Conservation (phyloP, 1,139 yeast genomes). For the Kurtzmaniella quercitrusa region DNA sequence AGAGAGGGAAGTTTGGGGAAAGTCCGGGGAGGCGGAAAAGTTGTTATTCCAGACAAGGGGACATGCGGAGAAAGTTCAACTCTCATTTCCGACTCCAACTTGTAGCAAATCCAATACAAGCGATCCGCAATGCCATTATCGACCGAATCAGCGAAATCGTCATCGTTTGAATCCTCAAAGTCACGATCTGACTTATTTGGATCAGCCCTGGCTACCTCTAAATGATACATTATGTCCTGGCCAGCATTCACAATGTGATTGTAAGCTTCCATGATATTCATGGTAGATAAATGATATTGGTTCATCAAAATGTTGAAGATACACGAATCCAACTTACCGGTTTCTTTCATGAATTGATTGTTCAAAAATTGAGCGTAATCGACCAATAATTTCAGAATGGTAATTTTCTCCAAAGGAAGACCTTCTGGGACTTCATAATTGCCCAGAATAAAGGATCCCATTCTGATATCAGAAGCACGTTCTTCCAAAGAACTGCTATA, state of each 20-base stretch:
- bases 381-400: constrained; percentile 22
- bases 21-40: constrained; percentile 37
- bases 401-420: constrained; percentile 19
- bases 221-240: constrained; percentile 31
- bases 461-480: constrained; percentile 13
- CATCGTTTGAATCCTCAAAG: neutral
- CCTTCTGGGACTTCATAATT: constrained; percentile 11
- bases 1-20: constrained; percentile 35
- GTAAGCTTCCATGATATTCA: constrained; percentile 39
- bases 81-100: constrained; percentile 43
- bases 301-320: constrained; percentile 24
- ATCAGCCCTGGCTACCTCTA: constrained; percentile 10
- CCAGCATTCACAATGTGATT: constrained; percentile 28
- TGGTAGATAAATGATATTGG: constrained; percentile 32
- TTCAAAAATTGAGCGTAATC: constrained; percentile 22
- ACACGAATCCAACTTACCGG: constrained; percentile 21
- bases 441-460: neutral
- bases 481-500: constrained; percentile 29
- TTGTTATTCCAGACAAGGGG: constrained; percentile 39
- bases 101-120: constrained; percentile 43
- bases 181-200: constrained; percentile 5
- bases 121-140: constrained; percentile 27
- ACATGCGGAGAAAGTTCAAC: constrained; percentile 43
- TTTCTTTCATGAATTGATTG: constrained; percentile 19
- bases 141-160: neutral